Base-by-base conservation (phyloP, 2,329 filamentous ascomycete species). In the Cladosporium austrohemisphaericum region DNA sequence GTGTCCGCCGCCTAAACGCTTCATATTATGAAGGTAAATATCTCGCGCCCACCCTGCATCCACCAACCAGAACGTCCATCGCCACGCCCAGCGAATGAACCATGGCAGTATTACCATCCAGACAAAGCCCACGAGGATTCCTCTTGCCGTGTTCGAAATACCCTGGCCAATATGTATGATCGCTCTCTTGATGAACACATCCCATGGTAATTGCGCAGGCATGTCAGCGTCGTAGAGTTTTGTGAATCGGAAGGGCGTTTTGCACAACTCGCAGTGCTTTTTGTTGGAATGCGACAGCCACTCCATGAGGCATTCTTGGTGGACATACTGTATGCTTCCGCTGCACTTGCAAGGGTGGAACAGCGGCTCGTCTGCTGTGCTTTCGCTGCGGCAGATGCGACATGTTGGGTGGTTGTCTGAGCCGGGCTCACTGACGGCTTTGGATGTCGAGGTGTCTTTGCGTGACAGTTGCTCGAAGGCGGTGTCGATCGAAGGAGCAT, bases 291-390 rank as follows among this genome's bases (percentile, higher is more conserved):
- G 94, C 41, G 90, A 92, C 18, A 98, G 77, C 93, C 93, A 98
- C 71, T 97, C 91, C 86, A 98, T 95, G 70, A 98, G 74, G 68
- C 93, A 98, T 67, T 94, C 88, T 70, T 98, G 93, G 68, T 98
- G 93, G 54, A 98, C 93, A 64, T 86, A 95, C 73, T 95, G 96
- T 73, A 98, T 98, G 71, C 92, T 97, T 50, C 93, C 93, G 65
- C 89, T 96, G 74, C 93, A 98, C 76, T 96, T 96, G 83, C 93
- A 98, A 5, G 93, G 93, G 65, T 94, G 93, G 74, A 95, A 98
- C 31, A 98, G 79, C 52, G 89, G 90, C 65, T 97, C 93, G 3
- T 87, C 80, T 3, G 77, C 69, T 1, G 86, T 87, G 49, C 81
- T 89, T 69, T 98, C 94, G 45, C 88, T 89, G 59, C 94, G 83